Base-by-base conservation (phyloP, 345 rosid genomes). In the Populus pruinosa region DNA sequence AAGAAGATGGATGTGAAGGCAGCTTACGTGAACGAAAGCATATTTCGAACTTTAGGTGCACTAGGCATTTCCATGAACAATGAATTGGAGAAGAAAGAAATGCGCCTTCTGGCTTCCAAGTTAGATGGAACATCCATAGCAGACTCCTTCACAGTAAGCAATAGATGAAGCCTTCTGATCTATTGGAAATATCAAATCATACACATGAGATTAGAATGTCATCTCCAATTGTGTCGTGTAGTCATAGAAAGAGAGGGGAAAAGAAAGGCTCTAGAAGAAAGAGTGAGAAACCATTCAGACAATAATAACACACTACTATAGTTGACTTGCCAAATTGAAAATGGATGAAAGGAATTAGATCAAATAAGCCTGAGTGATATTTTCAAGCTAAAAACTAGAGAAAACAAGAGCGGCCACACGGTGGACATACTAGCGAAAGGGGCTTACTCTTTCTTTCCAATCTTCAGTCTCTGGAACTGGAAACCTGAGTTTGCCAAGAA, bases 21-120 rank as follows among this genome's bases (percentile, higher is more conserved):
- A 77, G 47, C 98, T 89, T 91, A 96, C 99, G 99, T 92, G 88
- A 96, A 96, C 35, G 98, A 90, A 85, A 96, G 90, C 93, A 90
- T 90, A 75, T 88, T 87, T 63, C 82, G 87, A 79, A 90, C 88
- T 84, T 85, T 86, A 56, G 93, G 93, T 36, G 93, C 89, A 76
- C 53, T 21, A 55, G 93, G 93, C 93, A 90, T 90, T 66, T 87
- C 88, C 93, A 90, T 90, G 87, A 88, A 90, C 78, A 90, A 55
- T 41, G 93, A 90, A 81, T 90, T 90, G 70, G 87, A 80, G 80
- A 90, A 90, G 85, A 87, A 90, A 69, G 91, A 83, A 72, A 90
- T 87, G 33, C 93, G 88, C 81, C 93, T 86, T 71, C 89, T 87
- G 74, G 93, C 93, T 86, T 90, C 91, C 81, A 88, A 76, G 81